Conservation (phyloP, 768 basidiomycete species). For the Agrocybe praecox region DNA sequence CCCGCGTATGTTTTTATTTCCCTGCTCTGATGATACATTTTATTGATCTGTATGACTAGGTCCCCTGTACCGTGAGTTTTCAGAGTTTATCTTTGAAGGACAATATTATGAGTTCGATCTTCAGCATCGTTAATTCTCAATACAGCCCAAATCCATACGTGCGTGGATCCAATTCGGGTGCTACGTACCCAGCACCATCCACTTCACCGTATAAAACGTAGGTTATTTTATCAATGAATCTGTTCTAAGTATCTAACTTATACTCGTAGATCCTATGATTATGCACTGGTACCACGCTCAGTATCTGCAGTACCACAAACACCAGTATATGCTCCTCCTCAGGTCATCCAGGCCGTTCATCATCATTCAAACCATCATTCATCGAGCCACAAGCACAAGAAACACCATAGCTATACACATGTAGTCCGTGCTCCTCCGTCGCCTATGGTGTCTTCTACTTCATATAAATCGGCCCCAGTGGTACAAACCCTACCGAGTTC, state of each 20-base stretch:
- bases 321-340: slow-evolving; percentile 5
- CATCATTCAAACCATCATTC: slow-evolving; percentile 21
- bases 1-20: slow-evolving; percentile 26
- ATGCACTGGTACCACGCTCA: slow-evolving; percentile 12
- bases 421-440: slow-evolving; percentile 10
- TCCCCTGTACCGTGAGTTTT: slow-evolving; percentile 31
- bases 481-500: background rate
- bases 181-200: background rate
- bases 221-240: too few species aligned
- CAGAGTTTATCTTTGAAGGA: background rate
- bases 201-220: background rate
- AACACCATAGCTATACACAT: slow-evolving; percentile 21
- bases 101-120: background rate
- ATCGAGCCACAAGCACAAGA: slow-evolving; percentile 22
- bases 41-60: slow-evolving; percentile 12
- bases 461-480: slow-evolving; percentile 2
- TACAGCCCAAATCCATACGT: background rate
- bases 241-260: background rate
- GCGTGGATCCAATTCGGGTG: background rate
- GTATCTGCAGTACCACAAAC: background rate
- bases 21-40: background rate
- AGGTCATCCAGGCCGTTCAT: slow-evolving; percentile 23
- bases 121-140: background rate
- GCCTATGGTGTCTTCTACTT: slow-evolving; percentile 8
- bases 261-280: background rate